Percentiles rank a stretch among this genome's conserved stretches.
These are phyloP conservation scores for Cucurbita ficifolia DNA, from an alignment of 306 rosid genomes.

Conservation along the genomic window DNA sequence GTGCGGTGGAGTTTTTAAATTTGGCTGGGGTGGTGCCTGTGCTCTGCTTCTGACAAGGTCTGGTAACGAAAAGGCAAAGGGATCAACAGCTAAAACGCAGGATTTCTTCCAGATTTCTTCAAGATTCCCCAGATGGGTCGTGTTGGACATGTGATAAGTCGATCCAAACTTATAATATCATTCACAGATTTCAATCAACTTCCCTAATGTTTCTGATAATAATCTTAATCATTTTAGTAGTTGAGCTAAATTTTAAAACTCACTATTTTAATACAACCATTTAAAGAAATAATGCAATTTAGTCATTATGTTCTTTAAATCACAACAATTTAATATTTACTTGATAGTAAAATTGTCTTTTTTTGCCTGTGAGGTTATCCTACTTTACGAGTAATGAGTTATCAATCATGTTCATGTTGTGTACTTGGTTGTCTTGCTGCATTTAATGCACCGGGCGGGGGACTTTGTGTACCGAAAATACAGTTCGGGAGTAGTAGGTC, in stretches of 20 bases:
- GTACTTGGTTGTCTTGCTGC: constrained; percentile 3
- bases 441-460: neutral
- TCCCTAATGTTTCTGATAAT: neutral
- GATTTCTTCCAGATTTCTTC: constrained; percentile 7
- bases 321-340: no score
- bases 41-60: neutral
- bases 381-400: neutral
- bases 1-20: neutral
- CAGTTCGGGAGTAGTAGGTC: no score
- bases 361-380: neutral
- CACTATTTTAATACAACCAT: no score
- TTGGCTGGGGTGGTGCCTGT: neutral
- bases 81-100: neutral
- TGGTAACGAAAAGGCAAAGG: neutral
- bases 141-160: constrained; percentile 3
- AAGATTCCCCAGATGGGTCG: constrained; percentile 12
- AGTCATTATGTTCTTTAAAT: neutral
- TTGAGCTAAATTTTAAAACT: no score
- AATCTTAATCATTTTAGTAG: no score
- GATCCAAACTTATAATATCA: neutral
- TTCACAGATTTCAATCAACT: neutral
- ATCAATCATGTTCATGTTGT: neutral
- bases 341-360: no score
- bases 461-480: no score
- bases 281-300: no score